phyloP scores from a whole-genome alignment of 2,329 filamentous ascomycete genomes.

The Hypoxylon sp. region DNA sequence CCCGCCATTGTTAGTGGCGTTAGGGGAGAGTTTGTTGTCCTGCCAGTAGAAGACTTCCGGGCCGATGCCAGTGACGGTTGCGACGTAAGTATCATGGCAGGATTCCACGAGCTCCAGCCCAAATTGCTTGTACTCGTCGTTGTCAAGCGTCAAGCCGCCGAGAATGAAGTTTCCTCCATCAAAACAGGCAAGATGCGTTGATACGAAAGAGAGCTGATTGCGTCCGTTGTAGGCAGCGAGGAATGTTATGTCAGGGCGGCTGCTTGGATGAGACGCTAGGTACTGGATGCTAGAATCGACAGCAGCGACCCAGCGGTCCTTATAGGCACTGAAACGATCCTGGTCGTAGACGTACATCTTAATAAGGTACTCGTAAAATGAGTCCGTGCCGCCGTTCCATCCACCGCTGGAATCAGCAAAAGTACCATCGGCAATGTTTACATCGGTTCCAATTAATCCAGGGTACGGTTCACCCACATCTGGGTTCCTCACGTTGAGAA shows the following conservation, averaged over 20 bases:
- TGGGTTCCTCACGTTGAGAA: slow-evolving; percentile 75
- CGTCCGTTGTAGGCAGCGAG: slow-evolving; percentile 69
- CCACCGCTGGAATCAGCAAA: slow-evolving; percentile 79
- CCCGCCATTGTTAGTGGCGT: slow-evolving; percentile 58
- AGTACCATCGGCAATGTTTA: slow-evolving; percentile 75
- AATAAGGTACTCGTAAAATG: slow-evolving; percentile 90
- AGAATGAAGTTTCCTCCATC: slow-evolving; percentile 89
- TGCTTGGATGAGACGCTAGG: slow-evolving; percentile 76
- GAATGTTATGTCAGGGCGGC: slow-evolving; percentile 80
- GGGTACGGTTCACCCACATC: slow-evolving; percentile 78
- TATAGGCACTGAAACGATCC: slow-evolving; percentile 73
- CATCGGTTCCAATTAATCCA: slow-evolving; percentile 78
- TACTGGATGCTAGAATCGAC: slow-evolving; percentile 82
- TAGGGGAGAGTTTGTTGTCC: slow-evolving; percentile 56
- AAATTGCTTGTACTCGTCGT: slow-evolving; percentile 78
- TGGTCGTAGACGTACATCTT: slow-evolving; percentile 91
- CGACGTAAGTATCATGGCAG: slow-evolving; percentile 81
- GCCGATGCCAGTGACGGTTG: slow-evolving; percentile 80
- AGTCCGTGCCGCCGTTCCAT: slow-evolving; percentile 84
- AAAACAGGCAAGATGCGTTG: slow-evolving; percentile 80
- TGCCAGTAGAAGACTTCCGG: slow-evolving; percentile 80
- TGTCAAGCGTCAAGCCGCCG: slow-evolving; percentile 78
- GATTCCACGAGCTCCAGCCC: slow-evolving; percentile 79
- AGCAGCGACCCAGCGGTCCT: slow-evolving; percentile 81
- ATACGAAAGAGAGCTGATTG: slow-evolving; percentile 59